These are phyloP conservation scores for Sindora glabra DNA, from an alignment of 306 rosid genomes.

Conservation along the genomic window DNA sequence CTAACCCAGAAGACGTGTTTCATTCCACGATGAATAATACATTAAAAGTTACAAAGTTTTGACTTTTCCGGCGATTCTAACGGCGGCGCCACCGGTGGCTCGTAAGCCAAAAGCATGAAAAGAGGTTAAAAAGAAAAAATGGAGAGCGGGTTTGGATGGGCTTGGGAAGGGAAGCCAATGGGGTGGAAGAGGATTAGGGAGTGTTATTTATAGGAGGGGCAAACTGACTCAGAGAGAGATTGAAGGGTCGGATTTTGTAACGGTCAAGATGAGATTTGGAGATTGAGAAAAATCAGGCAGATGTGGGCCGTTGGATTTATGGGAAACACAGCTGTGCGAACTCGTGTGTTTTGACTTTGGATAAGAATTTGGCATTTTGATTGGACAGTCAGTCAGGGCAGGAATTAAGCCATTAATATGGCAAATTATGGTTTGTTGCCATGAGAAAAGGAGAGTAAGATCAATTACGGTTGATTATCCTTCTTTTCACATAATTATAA, in stretches of 20 bases:
- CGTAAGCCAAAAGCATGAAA: too few species aligned
- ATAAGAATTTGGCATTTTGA: neutral
- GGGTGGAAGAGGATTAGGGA: neutral
- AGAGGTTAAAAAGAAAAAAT: neutral
- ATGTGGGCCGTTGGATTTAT: too few species aligned
- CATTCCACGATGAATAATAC: neutral
- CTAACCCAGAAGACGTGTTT: neutral
- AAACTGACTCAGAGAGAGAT: neutral
- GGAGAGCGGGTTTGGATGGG: neutral
- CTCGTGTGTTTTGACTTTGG: neutral
- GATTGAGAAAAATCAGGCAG: neutral
- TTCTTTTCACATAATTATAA: too few species aligned
- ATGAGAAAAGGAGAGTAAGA: too few species aligned
- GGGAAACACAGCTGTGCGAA: too few species aligned
- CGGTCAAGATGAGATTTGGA: constrained; percentile 14
- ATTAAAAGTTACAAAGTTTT: neutral
- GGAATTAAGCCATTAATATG: too few species aligned
- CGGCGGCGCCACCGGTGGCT: neutral
- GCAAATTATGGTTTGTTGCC: too few species aligned
- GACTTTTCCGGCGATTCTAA: neutral
- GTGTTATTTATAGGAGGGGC: neutral
- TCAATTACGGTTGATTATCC: too few species aligned
- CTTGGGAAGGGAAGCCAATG: neutral
- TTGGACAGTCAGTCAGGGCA: constrained; percentile 13
- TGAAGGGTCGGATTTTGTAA: neutral